Evolutionary conservation across 768 basidiomycete species (phyloP), one percentile per base, ranked within the genome.

Genomic region (Porpolomopsis calyptriformis): DNA sequence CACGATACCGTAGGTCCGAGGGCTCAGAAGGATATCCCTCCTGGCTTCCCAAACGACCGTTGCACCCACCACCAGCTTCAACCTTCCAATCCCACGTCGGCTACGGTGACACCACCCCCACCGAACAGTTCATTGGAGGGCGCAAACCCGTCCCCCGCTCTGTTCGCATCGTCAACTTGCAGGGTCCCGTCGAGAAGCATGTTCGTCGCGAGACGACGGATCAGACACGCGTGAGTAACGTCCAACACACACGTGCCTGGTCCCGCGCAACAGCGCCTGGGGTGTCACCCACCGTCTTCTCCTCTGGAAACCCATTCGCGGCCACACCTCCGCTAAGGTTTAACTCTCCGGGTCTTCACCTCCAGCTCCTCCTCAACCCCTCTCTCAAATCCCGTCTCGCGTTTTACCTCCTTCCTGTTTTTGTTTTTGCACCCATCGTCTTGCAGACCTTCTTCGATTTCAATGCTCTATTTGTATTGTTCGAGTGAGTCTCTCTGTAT

Each of bases 371-470:
- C 47, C 74, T 74, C 51, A 77, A 71, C 57, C 82, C 83, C 2
- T 74, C 74, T 19, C 55, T 60, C 55, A 63, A 61, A 49, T 73
- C 73, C 52, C 75, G 66, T 52, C 55, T 82, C 38, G 79, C 80
- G 61, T 89, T 77, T 62, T 80, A 76, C 56, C 57, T 83, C 26
- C 79, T 77, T 58, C 84, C 82, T n/a, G 33, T 88, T 12, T 60
- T 88, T 51, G 72, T 77, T 4, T 78, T 89, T 59, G 78, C 76
- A 16, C 82, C 87, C 57, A 64, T 88, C 33, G 77, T 78, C 20
- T 59, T 86, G 7, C 88, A 91, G 60, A 79, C 82, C 1, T 92
- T 84, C 58, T 80, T 93, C 60, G 91, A 94, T 58, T 89, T 91
- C 61, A 91, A 92, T 60, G 79, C 82, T 54, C 79, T 83, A 52